Conservation (phyloP, 83 land plant species). For the Diphasiastrum complanatum region DNA sequence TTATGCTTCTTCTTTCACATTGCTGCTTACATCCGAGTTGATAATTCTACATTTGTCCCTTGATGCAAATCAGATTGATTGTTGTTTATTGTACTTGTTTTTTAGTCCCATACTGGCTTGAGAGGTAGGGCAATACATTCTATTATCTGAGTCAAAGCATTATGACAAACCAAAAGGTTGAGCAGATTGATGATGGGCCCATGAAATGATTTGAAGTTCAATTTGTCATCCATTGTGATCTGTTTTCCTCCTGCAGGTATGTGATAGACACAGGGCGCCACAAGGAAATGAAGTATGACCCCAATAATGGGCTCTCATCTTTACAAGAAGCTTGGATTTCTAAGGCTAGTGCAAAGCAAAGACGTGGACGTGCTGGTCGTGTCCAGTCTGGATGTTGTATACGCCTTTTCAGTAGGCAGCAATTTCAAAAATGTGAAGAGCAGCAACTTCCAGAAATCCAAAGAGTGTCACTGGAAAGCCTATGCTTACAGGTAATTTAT, state of each 20-base stretch:
- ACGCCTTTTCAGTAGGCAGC: slow-evolving; percentile 33
- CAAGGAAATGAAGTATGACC: slow-evolving; percentile 41
- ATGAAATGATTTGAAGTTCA: too few species aligned
- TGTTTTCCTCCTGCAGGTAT: slow-evolving; percentile 19
- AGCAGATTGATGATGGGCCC: too few species aligned
- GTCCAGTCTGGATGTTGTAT: slow-evolving; percentile 38
- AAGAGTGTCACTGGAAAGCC: slow-evolving; percentile 35
- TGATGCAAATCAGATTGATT: background rate
- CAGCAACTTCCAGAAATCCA: slow-evolving; percentile 41
- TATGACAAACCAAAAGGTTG: background rate
- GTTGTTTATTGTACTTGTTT: background rate
- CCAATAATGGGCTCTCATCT: slow-evolving; percentile 33
- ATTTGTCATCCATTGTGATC: too few species aligned
- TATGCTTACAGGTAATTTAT: slow-evolving; percentile 33
- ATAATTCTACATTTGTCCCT: too few species aligned
- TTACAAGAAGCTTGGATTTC: slow-evolving; percentile 37
- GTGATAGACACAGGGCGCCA: slow-evolving; percentile 40
- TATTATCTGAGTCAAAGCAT: background rate
- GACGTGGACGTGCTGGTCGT: slow-evolving; percentile 39
- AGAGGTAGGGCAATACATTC: background rate
- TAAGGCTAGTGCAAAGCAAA: slow-evolving; percentile 35
- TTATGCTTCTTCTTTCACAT: too few species aligned
- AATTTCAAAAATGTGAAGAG: slow-evolving; percentile 27
- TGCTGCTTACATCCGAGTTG: too few species aligned
- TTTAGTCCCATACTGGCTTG: background rate